A percentile compares a stretch with the other conserved stretches of the same genome.
phyloP scores from a whole-genome alignment of 169 alveolate genomes.

The Pseudocohnilembus persalinus region DNA sequence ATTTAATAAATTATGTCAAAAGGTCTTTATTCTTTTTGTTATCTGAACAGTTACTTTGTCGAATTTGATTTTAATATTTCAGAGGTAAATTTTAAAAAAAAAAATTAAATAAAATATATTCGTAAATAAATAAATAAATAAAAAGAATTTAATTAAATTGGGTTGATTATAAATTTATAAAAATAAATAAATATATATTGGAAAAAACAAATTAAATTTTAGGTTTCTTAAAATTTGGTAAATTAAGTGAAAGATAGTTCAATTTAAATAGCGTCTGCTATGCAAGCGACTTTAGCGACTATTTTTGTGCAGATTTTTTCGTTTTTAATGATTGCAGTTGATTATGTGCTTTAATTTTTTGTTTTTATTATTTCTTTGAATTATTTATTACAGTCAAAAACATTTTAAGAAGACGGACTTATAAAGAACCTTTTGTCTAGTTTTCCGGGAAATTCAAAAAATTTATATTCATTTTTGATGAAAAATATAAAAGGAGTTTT shows the following conservation, averaged over 20 bases:
- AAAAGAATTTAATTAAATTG: no score
- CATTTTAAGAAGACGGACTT: background rate
- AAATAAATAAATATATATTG: background rate
- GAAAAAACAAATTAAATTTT: background rate
- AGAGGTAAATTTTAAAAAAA: no score
- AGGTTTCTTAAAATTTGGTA: background rate
- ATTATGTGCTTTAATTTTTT: no score
- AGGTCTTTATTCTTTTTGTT: no score
- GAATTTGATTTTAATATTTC: no score
- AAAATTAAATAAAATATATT: no score
- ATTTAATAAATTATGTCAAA: no score
- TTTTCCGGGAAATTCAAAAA: background rate
- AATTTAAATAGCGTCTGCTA: no score
- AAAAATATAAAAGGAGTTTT: background rate
- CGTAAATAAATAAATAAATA: no score
- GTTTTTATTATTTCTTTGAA: background rate
- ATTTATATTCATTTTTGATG: background rate
- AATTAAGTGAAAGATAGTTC: background rate
- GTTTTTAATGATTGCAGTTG: background rate
- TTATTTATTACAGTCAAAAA: background rate
- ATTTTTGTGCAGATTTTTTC: background rate
- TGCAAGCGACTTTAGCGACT: background rate
- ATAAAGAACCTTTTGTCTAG: no score
- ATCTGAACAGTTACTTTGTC: no score
- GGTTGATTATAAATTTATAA: background rate